These are phyloP conservation scores for Paecilomyces sp. DNA, from an alignment of 2,329 filamentous ascomycete genomes.

Conservation along the genomic window DNA sequence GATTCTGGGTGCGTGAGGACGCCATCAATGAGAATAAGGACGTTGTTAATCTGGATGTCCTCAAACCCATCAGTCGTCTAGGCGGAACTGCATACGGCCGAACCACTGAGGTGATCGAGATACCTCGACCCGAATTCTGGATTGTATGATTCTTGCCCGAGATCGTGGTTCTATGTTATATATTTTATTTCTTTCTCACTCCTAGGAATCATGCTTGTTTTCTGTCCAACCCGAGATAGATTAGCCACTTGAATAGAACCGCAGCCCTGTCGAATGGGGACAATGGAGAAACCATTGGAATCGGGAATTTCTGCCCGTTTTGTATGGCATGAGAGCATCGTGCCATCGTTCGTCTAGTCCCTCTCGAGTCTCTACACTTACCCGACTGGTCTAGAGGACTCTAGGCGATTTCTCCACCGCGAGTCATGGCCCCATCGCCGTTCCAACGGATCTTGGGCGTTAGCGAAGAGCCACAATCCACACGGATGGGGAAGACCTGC, in stretches of 20 bases:
- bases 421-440: neutral
- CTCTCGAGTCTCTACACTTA: neutral
- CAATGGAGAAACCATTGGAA: neutral
- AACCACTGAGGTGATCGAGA: conserved; percentile 61
- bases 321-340: neutral
- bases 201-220: neutral
- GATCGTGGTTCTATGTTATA: too few relatives aligned
- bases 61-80: conserved; percentile 69
- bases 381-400: neutral
- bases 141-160: neutral
- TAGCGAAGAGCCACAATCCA: neutral
- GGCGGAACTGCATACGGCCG: conserved; percentile 83
- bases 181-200: neutral
- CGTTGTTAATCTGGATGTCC: conserved; percentile 65
- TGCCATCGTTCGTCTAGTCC: too few relatives aligned
- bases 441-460: neutral
- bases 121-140: conserved; percentile 50
- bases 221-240: neutral
- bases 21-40: conserved; percentile 72
- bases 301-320: neutral
- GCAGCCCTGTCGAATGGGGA: neutral
- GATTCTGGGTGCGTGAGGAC: conserved; percentile 87
- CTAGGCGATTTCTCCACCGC: neutral
- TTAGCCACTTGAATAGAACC: neutral
- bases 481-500: neutral